Percentiles rank a stretch among this genome's conserved stretches.
phyloP scores from a whole-genome alignment of 805 yeast species.

The Kuraishia floccosa region DNA sequence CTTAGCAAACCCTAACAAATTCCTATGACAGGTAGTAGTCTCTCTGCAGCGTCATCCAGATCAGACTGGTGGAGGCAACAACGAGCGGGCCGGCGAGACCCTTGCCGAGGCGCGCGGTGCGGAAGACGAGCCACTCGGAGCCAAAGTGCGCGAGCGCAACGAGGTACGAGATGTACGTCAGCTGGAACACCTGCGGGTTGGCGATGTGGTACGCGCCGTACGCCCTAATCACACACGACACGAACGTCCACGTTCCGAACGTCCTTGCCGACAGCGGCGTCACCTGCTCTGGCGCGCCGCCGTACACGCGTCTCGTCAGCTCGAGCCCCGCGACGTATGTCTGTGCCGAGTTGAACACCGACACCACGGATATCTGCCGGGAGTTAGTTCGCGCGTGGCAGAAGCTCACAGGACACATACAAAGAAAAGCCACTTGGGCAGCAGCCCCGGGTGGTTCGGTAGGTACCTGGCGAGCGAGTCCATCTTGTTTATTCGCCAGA shows the following conservation, averaged over 20 bases:
- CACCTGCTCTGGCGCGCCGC: constrained; percentile 46
- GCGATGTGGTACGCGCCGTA: constrained; percentile 76
- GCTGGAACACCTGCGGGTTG: constrained; percentile 61
- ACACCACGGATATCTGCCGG: constrained; percentile 59
- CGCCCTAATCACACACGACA: constrained; percentile 73
- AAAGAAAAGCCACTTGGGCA: constrained; percentile 73
- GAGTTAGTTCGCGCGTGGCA: constrained; percentile 6
- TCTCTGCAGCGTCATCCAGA: constrained; percentile 74
- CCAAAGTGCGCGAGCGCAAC: constrained; percentile 82
- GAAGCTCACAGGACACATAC: constrained; percentile 30
- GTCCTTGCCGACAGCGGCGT: constrained; percentile 77
- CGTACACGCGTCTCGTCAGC: constrained; percentile 75
- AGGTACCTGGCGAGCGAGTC: constrained; percentile 18
- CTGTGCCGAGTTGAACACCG: constrained; percentile 83
- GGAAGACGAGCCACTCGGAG: constrained; percentile 70
- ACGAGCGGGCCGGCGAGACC: constrained; percentile 86
- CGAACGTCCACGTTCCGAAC: constrained; percentile 95
- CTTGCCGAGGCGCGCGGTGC: constrained; percentile 74
- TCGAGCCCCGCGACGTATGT: constrained; percentile 66
- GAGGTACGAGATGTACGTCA: constrained; percentile 69
- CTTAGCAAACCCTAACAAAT: not conserved
- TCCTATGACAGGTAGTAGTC: constrained; percentile 35
- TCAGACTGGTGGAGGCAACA: constrained; percentile 60
- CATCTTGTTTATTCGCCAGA: too few relatives aligned
- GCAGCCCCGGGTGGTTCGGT: constrained; percentile 38